Evolutionary conservation across 176 grass and related monocot genomes (phyloP), one percentile per base, ranked within the genome.

Genomic region (Eragrostis curvula): DNA sequence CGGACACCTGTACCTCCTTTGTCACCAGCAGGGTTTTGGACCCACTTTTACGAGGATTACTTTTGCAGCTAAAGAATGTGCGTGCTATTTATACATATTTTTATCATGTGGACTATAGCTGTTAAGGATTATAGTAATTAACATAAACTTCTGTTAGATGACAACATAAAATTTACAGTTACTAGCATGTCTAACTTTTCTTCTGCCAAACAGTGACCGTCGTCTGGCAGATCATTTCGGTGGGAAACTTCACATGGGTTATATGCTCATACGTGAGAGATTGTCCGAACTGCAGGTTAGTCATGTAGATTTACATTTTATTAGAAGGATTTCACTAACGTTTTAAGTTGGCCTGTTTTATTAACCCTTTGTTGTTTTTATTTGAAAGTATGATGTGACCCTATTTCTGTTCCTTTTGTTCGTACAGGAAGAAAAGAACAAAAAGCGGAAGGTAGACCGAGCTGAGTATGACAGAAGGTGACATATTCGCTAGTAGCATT

Each of bases 201-300:
- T 71, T 47, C 52, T 81, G 27, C 29, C 74, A 63, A 81, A 87
- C 82, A 96, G 96, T 96, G 93, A 99, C 72, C 93, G 93, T 36
- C 96, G 96, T 46, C 66, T 99, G 79, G 93, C 96, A 79, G 93
- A 99, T 93, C 96, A 99, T 92, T 99, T 99, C 90, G 96, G 96
- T 81, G 96, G 96, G 36, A 96, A 99, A 81, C 96, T 96, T 85
- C 96, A 99, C 68, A 85, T 99, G 67, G 96, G 96, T 28, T 99
- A 93, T 72, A 93, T 96, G 89, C 96, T 94, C 66, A 88, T 96
- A 50, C 96, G 96, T 62, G 96, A 99, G 57, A 99, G 93, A 66
- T 81, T 96, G 20, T 53, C 68, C 0, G 89, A 96, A 90, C 87
- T 99, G 32, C 79, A 93, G 88, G 96, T 99, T 59, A 85, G 6